A percentile compares a stretch with the other conserved stretches of the same genome.
phyloP scores from a whole-genome alignment of 257 asterid genomes.

The Rubia yunnanensis region DNA sequence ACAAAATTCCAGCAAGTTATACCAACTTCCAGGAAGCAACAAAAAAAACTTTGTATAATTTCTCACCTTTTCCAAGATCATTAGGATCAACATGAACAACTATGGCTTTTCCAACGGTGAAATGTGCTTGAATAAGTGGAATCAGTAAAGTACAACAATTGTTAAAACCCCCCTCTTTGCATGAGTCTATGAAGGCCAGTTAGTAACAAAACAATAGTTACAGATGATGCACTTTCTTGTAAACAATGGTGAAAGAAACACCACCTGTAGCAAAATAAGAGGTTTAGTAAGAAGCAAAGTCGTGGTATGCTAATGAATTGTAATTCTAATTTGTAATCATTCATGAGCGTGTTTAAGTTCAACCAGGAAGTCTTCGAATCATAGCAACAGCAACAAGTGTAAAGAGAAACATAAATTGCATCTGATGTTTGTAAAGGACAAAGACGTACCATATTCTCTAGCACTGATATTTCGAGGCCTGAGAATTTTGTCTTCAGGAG shows the following conservation, averaged over 20 bases:
- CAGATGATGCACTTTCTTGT: conserved; percentile 48
- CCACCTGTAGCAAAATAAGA: conserved; percentile 63
- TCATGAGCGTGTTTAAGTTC: not conserved
- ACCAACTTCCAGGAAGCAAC: not conserved
- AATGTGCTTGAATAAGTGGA: conserved; percentile 68
- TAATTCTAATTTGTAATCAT: not conserved
- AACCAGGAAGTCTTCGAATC: too few species aligned
- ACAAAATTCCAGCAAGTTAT: not conserved
- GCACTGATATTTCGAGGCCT: conserved; percentile 92
- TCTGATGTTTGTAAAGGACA: not conserved
- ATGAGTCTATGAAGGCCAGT: not conserved
- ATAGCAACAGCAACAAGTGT: not conserved
- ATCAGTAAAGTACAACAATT: conserved; percentile 31
- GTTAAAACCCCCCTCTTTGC: conserved; percentile 2
- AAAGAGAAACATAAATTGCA: not conserved
- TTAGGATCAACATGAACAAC: conserved; percentile 93
- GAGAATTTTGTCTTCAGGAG: conserved; percentile 80
- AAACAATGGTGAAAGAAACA: conserved; percentile 52
- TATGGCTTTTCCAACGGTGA: conserved; percentile 90
- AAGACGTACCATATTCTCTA: conserved; percentile 64
- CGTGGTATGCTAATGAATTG: too few species aligned
- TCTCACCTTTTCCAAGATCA: conserved; percentile 89
- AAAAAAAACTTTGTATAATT: conserved; percentile 10
- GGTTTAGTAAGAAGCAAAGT: too few species aligned
- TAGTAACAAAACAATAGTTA: not conserved